Conservation (phyloP, 1,284 basidiomycete genomes). For the Apiotrichum akiyoshidainum region DNA sequence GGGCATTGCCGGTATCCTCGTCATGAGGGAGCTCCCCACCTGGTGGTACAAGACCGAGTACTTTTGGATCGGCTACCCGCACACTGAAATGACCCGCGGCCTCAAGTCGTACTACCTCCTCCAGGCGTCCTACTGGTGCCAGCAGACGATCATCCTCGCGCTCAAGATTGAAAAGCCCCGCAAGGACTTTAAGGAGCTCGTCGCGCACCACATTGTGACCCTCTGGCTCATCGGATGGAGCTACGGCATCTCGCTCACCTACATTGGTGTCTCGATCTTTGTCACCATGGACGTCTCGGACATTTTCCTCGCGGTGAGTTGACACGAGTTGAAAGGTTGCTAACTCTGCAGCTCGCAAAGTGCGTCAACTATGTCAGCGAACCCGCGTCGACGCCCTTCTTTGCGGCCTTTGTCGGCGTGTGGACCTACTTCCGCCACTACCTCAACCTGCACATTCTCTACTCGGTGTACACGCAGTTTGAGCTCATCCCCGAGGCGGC, state of each 20-base stretch:
- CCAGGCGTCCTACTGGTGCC: constrained; percentile 87
- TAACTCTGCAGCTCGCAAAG: constrained; percentile 68
- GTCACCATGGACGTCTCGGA: constrained; percentile 98
- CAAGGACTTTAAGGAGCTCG: constrained; percentile 83
- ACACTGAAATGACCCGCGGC: constrained; percentile 79
- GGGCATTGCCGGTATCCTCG: constrained; percentile 73
- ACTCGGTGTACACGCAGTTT: constrained; percentile 80
- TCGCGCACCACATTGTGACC: constrained; percentile 86
- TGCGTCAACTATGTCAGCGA: constrained; percentile 80
- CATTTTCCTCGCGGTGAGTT: constrained; percentile 76
- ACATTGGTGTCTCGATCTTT: constrained; percentile 88
- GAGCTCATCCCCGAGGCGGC: constrained; percentile 70
- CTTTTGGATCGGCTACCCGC: constrained; percentile 84
- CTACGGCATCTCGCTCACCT: constrained; percentile 72
- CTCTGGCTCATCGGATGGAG: constrained; percentile 96
- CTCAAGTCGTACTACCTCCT: constrained; percentile 91
- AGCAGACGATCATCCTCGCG: constrained; percentile 84
- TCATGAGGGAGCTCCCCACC: constrained; percentile 82
- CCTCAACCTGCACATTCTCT: constrained; percentile 81
- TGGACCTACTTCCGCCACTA: constrained; percentile 98
- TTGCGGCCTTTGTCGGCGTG: constrained; percentile 65
- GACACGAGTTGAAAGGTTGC: no score
- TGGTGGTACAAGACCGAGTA: constrained; percentile 83
- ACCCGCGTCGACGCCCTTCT: constrained; percentile 62
- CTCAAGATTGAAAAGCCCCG: constrained; percentile 87